These are phyloP conservation scores for Nicotiana obtusifolia DNA, from an alignment of 257 asterid genomes.

Conservation along the genomic window DNA sequence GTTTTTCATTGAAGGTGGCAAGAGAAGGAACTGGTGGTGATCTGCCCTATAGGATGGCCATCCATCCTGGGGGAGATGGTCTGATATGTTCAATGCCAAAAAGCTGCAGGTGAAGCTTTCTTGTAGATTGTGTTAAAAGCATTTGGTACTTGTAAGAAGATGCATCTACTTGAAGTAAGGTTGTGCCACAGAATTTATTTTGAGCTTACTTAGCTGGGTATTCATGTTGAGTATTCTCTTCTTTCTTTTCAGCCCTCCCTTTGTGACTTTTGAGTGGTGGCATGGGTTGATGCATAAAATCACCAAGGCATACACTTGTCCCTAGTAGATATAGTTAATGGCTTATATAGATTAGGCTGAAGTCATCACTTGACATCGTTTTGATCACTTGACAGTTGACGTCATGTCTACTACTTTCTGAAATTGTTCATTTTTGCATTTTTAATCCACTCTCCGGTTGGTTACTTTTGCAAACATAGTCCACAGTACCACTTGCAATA, in stretches of 20 bases:
- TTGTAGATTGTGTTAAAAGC: not conserved
- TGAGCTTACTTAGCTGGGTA: not conserved
- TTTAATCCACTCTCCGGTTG: not conserved
- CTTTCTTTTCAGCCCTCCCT: not conserved
- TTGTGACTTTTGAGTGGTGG: slow-evolving; percentile 1
- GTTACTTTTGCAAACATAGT: not conserved
- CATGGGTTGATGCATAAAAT: not conserved
- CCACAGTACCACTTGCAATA: not conserved
- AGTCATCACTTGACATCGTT: not conserved
- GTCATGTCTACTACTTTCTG: not conserved
- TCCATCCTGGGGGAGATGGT: slow-evolving; percentile 91
- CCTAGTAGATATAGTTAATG: not conserved
- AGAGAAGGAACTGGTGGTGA: slow-evolving; percentile 70
- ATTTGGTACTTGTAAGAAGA: not conserved
- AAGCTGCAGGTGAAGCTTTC: slow-evolving; percentile 58
- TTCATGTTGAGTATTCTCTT: not conserved
- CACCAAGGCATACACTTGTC: not conserved
- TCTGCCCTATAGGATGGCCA: slow-evolving; percentile 82
- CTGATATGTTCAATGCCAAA: slow-evolving; percentile 68
- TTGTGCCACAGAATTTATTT: not conserved
- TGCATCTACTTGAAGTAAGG: not conserved
- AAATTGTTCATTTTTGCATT: not conserved
- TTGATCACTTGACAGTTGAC: not conserved
- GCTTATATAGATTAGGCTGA: not conserved
- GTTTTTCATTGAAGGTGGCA: slow-evolving; percentile 42